phyloP scores from a whole-genome alignment of 768 basidiomycete species.

The Hebeloma cylindrosporum region DNA sequence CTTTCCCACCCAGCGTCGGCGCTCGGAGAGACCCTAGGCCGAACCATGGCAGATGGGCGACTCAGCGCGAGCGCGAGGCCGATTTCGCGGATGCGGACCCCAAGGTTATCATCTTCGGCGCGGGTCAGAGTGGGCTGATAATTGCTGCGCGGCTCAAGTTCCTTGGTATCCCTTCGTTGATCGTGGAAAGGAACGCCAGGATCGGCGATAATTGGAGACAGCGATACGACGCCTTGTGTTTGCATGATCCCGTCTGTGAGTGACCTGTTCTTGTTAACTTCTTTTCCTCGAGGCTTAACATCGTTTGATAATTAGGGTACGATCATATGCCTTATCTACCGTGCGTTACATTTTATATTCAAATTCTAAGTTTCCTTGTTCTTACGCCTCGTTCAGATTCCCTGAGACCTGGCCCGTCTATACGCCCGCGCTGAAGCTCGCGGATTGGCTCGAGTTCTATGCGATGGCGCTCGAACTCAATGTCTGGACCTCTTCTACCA shows the following conservation, averaged over 20 bases:
- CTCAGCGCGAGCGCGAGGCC: slow-evolving; percentile 38
- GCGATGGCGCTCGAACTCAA: slow-evolving; percentile 59
- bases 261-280: slow-evolving; percentile 3
- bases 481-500: slow-evolving; percentile 56
- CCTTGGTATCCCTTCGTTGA: slow-evolving; percentile 54
- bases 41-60: slow-evolving; percentile 58
- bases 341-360: slow-evolving; percentile 28
- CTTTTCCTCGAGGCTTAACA: no score
- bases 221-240: slow-evolving; percentile 64
- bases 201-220: slow-evolving; percentile 69
- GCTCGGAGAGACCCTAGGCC: slow-evolving; percentile 39
- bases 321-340: slow-evolving; percentile 57
- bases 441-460: slow-evolving; percentile 66
- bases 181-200: slow-evolving; percentile 61
- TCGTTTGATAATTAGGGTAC: no score
- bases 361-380: not conserved
- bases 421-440: slow-evolving; percentile 58
- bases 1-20: slow-evolving; percentile 49
- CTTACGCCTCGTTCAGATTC: slow-evolving; percentile 37
- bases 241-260: slow-evolving; percentile 71
- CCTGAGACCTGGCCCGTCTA: slow-evolving; percentile 57
- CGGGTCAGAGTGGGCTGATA: slow-evolving; percentile 66
- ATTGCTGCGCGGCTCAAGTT: slow-evolving; percentile 63
- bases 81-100: slow-evolving; percentile 54
- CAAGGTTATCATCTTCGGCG: slow-evolving; percentile 63